These are phyloP conservation scores for Ophiostoma fasciatum DNA, from an alignment of 2,329 filamentous ascomycete species.

Conservation along the genomic window DNA sequence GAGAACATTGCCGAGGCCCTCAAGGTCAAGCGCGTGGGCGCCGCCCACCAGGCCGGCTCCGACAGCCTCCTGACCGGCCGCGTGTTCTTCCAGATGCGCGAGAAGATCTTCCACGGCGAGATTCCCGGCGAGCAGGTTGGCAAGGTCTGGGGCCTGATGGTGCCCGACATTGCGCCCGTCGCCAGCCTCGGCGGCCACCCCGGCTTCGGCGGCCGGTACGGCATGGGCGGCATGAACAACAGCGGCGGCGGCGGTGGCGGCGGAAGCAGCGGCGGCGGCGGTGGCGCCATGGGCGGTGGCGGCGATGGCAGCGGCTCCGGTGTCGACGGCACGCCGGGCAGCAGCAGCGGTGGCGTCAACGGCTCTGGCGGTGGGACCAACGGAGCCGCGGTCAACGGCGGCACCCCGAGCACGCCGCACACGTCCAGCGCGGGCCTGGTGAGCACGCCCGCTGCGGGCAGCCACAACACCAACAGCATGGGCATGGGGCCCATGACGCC, in stretches of 20 bases:
- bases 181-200: conserved; percentile 16
- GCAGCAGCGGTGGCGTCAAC: conserved; percentile 18
- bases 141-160: conserved; percentile 86
- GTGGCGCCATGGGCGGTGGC: neutral
- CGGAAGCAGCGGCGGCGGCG: neutral
- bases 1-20: conserved; percentile 90
- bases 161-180: conserved; percentile 40
- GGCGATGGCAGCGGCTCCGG: neutral
- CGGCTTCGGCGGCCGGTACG: conserved; percentile 13
- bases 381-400: conserved; percentile 18
- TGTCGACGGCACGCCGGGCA: neutral
- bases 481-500: conserved; percentile 63
- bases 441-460: conserved; percentile 55
- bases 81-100: conserved; percentile 87
- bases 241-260: neutral
- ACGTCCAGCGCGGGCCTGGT: conserved; percentile 37
- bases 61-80: conserved; percentile 87
- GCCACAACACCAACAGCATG: conserved; percentile 40
- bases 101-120: conserved; percentile 71
- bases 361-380: conserved; percentile 25
- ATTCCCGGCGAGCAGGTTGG: conserved; percentile 73
- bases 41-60: conserved; percentile 82
- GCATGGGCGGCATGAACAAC: neutral
- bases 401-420: conserved; percentile 43
- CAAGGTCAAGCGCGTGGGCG: conserved; percentile 75